These are phyloP conservation scores for Pyrrhoderma noxium DNA, from an alignment of 1,284 basidiomycete genomes.

Conservation along the genomic window DNA sequence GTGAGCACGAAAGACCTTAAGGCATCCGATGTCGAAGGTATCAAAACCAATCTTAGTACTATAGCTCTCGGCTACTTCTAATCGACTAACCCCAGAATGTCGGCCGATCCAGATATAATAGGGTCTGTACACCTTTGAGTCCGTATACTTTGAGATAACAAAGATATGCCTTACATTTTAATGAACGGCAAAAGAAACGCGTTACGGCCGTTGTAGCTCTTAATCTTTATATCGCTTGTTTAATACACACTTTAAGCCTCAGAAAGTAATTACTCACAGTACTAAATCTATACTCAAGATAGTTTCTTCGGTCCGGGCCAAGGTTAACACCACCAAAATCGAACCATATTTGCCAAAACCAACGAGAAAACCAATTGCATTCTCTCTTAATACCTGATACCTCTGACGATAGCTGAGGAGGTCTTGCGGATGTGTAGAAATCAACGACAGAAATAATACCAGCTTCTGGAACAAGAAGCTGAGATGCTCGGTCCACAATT, in stretches of 20 bases:
- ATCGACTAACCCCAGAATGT: constrained; percentile 44
- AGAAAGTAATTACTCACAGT: constrained; percentile 42
- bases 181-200: constrained; percentile 65
- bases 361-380: constrained; percentile 66
- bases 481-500: constrained; percentile 64
- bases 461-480: constrained; percentile 56
- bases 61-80: background rate
- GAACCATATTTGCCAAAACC: constrained; percentile 74
- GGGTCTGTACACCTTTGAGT: constrained; percentile 33
- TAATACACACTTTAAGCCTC: too few relatives aligned
- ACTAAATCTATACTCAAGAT: constrained; percentile 78
- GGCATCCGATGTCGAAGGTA: too few relatives aligned
- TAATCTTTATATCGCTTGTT: constrained; percentile 42
- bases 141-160: background rate
- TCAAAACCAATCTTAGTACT: too few relatives aligned
- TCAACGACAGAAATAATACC: constrained; percentile 72
- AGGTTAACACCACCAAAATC: constrained; percentile 66
- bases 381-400: constrained; percentile 67
- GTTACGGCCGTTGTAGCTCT: constrained; percentile 70
- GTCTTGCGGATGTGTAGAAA: constrained; percentile 69
- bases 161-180: constrained; percentile 43
- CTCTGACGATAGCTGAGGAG: constrained; percentile 36
- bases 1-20: too few relatives aligned
- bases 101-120: constrained; percentile 79
- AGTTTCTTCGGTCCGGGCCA: constrained; percentile 62